Base-by-base conservation (phyloP, 176 grass and related monocot species). In the Hordeum marinum region DNA sequence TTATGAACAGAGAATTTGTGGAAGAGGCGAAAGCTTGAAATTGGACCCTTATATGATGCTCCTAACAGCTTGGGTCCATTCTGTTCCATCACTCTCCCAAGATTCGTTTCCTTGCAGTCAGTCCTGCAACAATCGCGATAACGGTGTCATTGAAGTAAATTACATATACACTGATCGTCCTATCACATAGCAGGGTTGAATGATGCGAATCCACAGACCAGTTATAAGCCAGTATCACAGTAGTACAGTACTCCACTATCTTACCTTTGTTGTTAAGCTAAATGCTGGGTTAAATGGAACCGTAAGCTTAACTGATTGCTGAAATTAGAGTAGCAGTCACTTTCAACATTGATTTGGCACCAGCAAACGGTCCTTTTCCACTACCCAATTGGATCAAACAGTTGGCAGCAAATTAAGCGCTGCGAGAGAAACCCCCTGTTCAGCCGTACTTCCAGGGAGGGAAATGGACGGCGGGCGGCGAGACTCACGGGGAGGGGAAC, bases 61-160 rank as follows among this genome's bases (percentile, higher is more conserved):
- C 93, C 93, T 83, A 98, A 64, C 69, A 95, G 63, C 72, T 89
- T 89, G 8, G 85, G 89, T 20, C 93, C 93, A 36, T 92, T 72
- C 45, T 34, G 58, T 92, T 98, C 93, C 96, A 98, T 95, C 67
- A 95, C 17, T 82, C 78, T 90, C 73, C 96, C 93, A 63, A 98
- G 83, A 91, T 98, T 98, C 14, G 91, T 98, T 63, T 92, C 74
- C 32, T 92, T 95, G 58, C 67, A 89, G 9, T 85, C 79, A 65
- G 24, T 67, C 89, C 96, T 98, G 87, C 11, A 12, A 89, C 72
- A 57, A 54, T 32, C 25, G 1, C 76, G 84, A 50, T 25, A 58
- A 18, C 68, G 36, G 6, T 27, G 24, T 26, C 64, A 58, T 13
- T 13, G 25, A 78, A 80, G 12, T 37, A 73, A 23, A 24, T 2